A percentile compares a stretch with the other conserved stretches of the same genome.
Evolutionary conservation across 2,329 filamentous ascomycete species (phyloP).

Genomic region (Stenocarpella maydis): DNA sequence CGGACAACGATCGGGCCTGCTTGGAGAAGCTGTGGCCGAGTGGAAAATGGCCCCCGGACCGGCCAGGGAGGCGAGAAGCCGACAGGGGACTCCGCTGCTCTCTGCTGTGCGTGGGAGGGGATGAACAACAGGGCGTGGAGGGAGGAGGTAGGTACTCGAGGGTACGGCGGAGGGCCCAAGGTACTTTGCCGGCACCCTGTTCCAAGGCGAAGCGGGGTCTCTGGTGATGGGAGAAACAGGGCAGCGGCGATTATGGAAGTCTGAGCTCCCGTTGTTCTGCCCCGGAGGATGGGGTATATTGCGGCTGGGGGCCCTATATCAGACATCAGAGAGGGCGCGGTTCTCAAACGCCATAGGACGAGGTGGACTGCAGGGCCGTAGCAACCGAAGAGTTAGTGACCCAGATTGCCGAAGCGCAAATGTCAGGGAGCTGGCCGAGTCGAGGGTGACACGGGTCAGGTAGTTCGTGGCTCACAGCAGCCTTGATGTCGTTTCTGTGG

Average conservation of each 20-base stretch:
- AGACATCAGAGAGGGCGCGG: constrained; percentile 39
- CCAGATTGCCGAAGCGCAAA: constrained; percentile 43
- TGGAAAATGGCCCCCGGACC: constrained; percentile 28
- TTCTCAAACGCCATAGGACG: constrained; percentile 42
- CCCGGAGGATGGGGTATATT: constrained; percentile 42
- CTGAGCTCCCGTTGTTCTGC: constrained; percentile 36
- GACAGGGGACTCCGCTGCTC: constrained; percentile 36
- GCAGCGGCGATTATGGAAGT: constrained; percentile 33
- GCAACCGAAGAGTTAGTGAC: constrained; percentile 40
- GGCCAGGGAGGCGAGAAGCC: constrained; percentile 27
- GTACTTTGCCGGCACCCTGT: constrained; percentile 33
- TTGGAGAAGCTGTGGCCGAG: constrained; percentile 27
- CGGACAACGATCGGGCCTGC: constrained; percentile 39
- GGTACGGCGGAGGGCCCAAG: constrained; percentile 25
- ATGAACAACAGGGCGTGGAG: constrained; percentile 26
- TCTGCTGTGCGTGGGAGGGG: constrained; percentile 34
- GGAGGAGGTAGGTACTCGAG: constrained; percentile 27
- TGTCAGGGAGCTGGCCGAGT: constrained; percentile 36
- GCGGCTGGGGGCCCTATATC: constrained; percentile 43
- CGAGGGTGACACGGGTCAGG: constrained; percentile 31
- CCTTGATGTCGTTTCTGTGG: constrained; percentile 32
- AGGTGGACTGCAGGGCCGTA: constrained; percentile 35
- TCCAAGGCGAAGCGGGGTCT: constrained; percentile 34
- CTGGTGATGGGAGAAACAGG: constrained; percentile 34
- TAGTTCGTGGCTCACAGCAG: constrained; percentile 11